A percentile compares a stretch with the other conserved stretches of the same genome.
These are phyloP conservation scores for Plasmopara halstedii DNA, from an alignment of 352 stramenopile species.

Conservation along the genomic window DNA sequence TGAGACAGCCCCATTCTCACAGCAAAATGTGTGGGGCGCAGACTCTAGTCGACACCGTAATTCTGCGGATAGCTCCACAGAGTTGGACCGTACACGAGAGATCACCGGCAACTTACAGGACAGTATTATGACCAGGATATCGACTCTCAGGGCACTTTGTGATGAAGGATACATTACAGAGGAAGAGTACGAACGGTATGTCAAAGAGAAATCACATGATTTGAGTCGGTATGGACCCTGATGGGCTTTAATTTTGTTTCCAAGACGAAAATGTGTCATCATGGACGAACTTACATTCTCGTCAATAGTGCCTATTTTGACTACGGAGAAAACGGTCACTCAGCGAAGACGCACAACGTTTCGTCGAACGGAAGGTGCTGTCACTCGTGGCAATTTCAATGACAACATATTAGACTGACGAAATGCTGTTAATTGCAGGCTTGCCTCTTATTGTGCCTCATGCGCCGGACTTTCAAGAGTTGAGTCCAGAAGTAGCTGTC, in stretches of 20 bases:
- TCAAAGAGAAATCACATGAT: background rate
- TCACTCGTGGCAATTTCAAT: background rate
- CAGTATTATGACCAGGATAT: constrained; percentile 55
- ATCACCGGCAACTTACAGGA: constrained; percentile 35
- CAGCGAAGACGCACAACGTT: constrained; percentile 26
- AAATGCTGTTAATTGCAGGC: constrained; percentile 11
- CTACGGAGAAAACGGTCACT: constrained; percentile 25
- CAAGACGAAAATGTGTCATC: constrained; percentile 61
- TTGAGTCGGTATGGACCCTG: background rate
- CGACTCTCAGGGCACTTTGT: constrained; percentile 63
- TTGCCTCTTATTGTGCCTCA: constrained; percentile 76
- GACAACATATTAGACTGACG: background rate
- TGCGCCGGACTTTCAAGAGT: constrained; percentile 50
- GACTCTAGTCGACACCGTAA: constrained; percentile 8
- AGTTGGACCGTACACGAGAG: constrained; percentile 34
- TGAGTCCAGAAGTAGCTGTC: constrained; percentile 49
- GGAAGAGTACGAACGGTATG: constrained; percentile 70
- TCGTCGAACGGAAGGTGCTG: constrained; percentile 24
- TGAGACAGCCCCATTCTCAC: constrained; percentile 4
- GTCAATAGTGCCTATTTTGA: constrained; percentile 17
- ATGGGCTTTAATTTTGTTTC: constrained; percentile 6
- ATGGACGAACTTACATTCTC: constrained; percentile 68
- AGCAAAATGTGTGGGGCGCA: constrained; percentile 19
- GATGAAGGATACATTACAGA: constrained; percentile 74
- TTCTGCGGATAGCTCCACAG: constrained; percentile 7